Conservation (phyloP, 2,329 filamentous ascomycete genomes). For the Monascus ruber region DNA sequence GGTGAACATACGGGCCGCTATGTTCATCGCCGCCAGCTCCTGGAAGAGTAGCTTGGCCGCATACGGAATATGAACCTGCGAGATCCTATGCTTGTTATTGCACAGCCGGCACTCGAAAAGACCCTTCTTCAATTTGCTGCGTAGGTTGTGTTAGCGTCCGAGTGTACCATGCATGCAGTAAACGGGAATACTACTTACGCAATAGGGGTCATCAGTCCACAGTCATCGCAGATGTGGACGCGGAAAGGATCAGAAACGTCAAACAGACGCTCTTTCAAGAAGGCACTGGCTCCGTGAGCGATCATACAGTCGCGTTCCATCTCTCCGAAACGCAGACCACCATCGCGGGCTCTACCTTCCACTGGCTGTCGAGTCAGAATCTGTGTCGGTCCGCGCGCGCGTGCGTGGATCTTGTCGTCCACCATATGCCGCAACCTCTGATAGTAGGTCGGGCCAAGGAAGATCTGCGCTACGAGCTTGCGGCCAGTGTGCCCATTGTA, state of each 20-base stretch:
- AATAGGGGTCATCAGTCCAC: slow-evolving; percentile 96
- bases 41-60: slow-evolving; percentile 97
- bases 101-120: slow-evolving; percentile 94
- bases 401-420: slow-evolving; percentile 99
- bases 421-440: slow-evolving; percentile 99
- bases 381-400: slow-evolving; percentile 89
- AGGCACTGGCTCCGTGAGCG: slow-evolving; percentile 92
- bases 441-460: slow-evolving; percentile 97
- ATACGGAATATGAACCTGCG: slow-evolving; percentile 94
- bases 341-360: slow-evolving; percentile 94
- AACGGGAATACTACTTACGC: slow-evolving; percentile 55
- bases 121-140: slow-evolving; percentile 82
- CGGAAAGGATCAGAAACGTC: slow-evolving; percentile 97
- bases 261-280: slow-evolving; percentile 94
- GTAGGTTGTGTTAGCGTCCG: slow-evolving; percentile 10
- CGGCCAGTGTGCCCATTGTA: slow-evolving; percentile 96
- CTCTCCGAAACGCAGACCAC: slow-evolving; percentile 97
- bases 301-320: slow-evolving; percentile 99
- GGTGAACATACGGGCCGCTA: slow-evolving; percentile 94
- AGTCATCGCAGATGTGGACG: slow-evolving; percentile 97
- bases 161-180: slow-evolving; percentile 11
- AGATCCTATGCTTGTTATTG: slow-evolving; percentile 98
- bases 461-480: slow-evolving; percentile 88
- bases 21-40: slow-evolving; percentile 96
- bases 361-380: slow-evolving; percentile 96